Base-by-base conservation (phyloP, 257 asterid genomes). In the Anisodus acutangulus region DNA sequence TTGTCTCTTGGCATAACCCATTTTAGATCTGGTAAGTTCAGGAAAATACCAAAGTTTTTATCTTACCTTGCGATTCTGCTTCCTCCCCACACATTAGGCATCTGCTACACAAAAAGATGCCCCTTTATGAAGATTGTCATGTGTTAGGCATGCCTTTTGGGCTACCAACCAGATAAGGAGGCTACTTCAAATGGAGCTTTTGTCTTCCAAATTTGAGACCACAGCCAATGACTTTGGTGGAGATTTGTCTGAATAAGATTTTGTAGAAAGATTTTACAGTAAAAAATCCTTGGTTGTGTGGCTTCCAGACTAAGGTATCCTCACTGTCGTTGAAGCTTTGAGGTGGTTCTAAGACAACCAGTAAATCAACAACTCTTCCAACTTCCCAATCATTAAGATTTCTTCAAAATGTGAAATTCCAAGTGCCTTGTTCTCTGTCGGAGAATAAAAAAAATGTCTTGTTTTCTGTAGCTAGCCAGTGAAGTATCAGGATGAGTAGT, bases 71-170 rank as follows among this genome's bases (percentile, higher is more conserved):
- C 45, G 12, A 66, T 35, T 66, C 43, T 66, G 47, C 74, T 66
- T 66, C 49, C 74, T 12, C 74, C 47, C 74, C 74, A 66, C 47
- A 35, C 5, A 66, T 66, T 35, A 66, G 74, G 47, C 47, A 66
- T 35, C 19, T 66, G n/a, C 47, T 66, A 47, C 49, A 66, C 47
- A 35, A 66, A 66, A 12, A 17, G 35, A 66, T 41, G 74, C 47
- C 15, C 26, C 26, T 22, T 22, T 22, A 22, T 35, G 22, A 62
- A 62, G 68, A 62, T 22, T 62, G 37, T 62, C 15, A 22, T 19
- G 68, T 62, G 15, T 62, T 62, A 62, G 39, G 68, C 13, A 9
- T 19, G 68, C 68, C 15, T 62, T 62, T 62, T 62, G 68, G 68
- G 68, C 37, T 19, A 62, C 68, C 39, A 62, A 62, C 39, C 15